These are phyloP conservation scores for Crinitomyces ghanaensis DNA, from an alignment of 805 yeast species.

Conservation along the genomic window DNA sequence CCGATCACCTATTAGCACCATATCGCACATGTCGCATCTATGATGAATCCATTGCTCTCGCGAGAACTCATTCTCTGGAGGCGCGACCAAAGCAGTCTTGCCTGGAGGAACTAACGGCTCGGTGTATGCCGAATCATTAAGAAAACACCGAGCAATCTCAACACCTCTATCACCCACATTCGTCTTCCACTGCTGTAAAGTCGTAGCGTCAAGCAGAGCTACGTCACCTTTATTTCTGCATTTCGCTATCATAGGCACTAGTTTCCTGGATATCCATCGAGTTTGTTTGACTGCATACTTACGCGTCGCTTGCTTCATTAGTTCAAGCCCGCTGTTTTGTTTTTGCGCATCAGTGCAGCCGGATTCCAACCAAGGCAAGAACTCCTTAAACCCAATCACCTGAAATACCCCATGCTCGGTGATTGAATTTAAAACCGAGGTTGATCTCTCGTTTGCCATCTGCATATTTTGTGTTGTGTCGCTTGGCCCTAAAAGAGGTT, in stretches of 20 bases:
- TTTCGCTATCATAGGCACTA: slow-evolving; percentile 47
- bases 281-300: slow-evolving; percentile 82
- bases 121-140: slow-evolving; percentile 12
- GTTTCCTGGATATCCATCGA: slow-evolving; percentile 73
- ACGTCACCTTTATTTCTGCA: slow-evolving; percentile 46
- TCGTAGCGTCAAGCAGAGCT: slow-evolving; percentile 67
- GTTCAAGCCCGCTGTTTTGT: slow-evolving; percentile 42
- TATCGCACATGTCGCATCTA: slow-evolving; percentile 55
- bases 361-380: slow-evolving; percentile 19
- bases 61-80: slow-evolving; percentile 15
- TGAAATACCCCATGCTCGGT: slow-evolving; percentile 86
- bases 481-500: no score
- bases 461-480: no score
- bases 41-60: slow-evolving; percentile 51
- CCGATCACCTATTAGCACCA: slow-evolving; percentile 61
- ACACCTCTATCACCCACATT: slow-evolving; percentile 48
- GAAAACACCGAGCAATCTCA: slow-evolving; percentile 33
- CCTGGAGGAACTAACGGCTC: slow-evolving; percentile 28
- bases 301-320: slow-evolving; percentile 76
- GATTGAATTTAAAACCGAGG: slow-evolving; percentile 37
- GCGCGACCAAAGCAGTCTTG: slow-evolving; percentile 23
- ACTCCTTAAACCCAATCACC: slow-evolving; percentile 73
- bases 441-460: slow-evolving; percentile 68
- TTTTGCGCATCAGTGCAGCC: no score
- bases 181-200: slow-evolving; percentile 48